Evolutionary conservation across 768 basidiomycete genomes (phyloP), one percentile per base, ranked within the genome.

Genomic region (Rhodotorula graminis): DNA sequence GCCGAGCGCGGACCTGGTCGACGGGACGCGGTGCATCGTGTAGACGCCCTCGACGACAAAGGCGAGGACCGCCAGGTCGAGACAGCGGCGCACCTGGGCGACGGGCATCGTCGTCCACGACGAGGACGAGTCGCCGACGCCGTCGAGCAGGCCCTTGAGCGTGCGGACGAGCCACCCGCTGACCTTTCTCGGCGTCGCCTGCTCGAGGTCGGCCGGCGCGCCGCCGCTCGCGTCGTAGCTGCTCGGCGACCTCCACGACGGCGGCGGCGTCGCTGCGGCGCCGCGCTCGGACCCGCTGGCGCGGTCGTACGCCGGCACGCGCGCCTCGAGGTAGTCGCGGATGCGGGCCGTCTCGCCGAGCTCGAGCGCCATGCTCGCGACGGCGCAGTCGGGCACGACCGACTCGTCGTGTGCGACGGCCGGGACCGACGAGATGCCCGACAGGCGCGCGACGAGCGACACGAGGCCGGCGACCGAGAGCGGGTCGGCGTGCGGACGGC

Each of bases 51-150:
- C 70, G 52, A 72, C 59, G 12, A 27, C 14, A 5, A 96, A 81
- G 6, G 88, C 85, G 3, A 83, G 82, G 15, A 91, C 83, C 11
- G 87, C 86, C 44, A 89, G 80, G 78, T 97, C 93, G 65, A 96
- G 77, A 9, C 86, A 83, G 44, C 85, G 84, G 31, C 92, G 87
- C 9, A 88, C 84, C 59, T 83, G 84, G 79, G 91, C 91, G 1
- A 31, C 27, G 3, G 64, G 31, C 61, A 76, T 63, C 25, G 11
- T 37, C 14, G 33, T 59, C 77, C 74, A 77, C 58, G 71, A 49
- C 21, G 49, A 2, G 5, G 65, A 49, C 21, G 49, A 2, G 5
- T 65, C 70, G n/a, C 60, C 12, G 44, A 55, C 21, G 58, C 65
- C 14, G 63, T 69, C 10, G 57, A 59, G 6, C 6, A 72, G n/a